phyloP scores from a whole-genome alignment of 202 grass and related monocot genomes.

The Bolboschoenoplectus hybrid region DNA sequence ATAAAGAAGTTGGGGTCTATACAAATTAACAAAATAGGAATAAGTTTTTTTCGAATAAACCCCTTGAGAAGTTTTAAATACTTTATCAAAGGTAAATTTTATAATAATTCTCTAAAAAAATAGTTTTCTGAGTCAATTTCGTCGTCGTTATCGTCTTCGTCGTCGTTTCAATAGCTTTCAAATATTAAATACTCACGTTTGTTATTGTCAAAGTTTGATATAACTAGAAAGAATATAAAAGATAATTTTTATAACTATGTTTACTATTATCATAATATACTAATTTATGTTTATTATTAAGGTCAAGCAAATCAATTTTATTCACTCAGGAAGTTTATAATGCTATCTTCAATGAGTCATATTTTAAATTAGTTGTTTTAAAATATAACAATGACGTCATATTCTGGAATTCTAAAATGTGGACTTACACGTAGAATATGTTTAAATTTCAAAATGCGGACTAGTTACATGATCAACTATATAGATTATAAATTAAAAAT shows the following conservation, averaged over 20 bases:
- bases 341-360: not conserved
- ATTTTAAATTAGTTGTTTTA: not conserved
- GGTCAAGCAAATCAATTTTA: not conserved
- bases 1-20: constrained; percentile 14
- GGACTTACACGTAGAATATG: too few relatives aligned
- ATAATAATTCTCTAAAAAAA: not conserved
- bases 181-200: too few relatives aligned
- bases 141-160: not conserved
- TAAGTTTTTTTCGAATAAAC: not conserved
- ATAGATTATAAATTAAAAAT: not conserved
- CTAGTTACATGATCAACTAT: not conserved
- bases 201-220: not conserved
- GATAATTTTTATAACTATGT: not conserved
- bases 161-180: too few relatives aligned
- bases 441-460: not conserved
- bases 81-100: not conserved
- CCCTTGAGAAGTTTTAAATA: not conserved
- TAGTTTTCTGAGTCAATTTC: not conserved
- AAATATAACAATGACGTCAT: too few relatives aligned
- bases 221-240: not conserved
- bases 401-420: too few relatives aligned
- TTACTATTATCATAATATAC: not conserved
- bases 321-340: not conserved
- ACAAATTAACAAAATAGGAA: not conserved
- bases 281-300: not conserved